These are phyloP conservation scores for Agrocybe praecox DNA, from an alignment of 768 basidiomycete genomes.

Conservation along the genomic window DNA sequence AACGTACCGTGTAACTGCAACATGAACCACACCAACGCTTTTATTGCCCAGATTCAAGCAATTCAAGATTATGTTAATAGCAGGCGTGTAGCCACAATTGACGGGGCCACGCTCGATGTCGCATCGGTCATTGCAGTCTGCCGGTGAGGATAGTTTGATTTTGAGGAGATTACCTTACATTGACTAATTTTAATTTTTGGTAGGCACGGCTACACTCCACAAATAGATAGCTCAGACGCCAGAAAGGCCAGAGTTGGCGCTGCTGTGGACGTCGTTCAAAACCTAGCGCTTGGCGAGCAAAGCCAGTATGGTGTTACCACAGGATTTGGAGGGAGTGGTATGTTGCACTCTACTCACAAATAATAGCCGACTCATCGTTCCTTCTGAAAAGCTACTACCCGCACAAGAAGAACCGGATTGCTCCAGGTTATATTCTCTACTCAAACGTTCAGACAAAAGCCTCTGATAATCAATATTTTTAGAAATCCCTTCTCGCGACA, in stretches of 20 bases:
- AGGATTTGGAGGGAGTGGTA: conserved; percentile 10
- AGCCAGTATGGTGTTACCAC: conserved; percentile 7
- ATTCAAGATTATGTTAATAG: background rate
- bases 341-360: background rate
- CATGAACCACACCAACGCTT: background rate
- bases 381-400: background rate
- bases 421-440: background rate
- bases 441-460: background rate
- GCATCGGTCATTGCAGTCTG: conserved; percentile 6
- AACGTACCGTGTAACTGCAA: background rate
- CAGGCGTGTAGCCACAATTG: background rate
- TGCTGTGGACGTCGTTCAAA: conserved; percentile 8
- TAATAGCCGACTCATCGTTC: background rate
- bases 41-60: conserved; percentile 2
- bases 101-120: conserved; percentile 4
- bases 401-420: conserved; percentile 1
- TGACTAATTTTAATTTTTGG: background rate
- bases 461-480: background rate
- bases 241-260: conserved; percentile 4
- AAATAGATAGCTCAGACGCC: conserved; percentile 2
- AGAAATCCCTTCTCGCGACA: conserved; percentile 6
- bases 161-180: background rate
- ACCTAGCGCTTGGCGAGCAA: conserved; percentile 9
- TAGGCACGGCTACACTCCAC: background rate
- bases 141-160: background rate